These are phyloP conservation scores for Boletus sp. DNA, from an alignment of 768 basidiomycete species.

Conservation along the genomic window DNA sequence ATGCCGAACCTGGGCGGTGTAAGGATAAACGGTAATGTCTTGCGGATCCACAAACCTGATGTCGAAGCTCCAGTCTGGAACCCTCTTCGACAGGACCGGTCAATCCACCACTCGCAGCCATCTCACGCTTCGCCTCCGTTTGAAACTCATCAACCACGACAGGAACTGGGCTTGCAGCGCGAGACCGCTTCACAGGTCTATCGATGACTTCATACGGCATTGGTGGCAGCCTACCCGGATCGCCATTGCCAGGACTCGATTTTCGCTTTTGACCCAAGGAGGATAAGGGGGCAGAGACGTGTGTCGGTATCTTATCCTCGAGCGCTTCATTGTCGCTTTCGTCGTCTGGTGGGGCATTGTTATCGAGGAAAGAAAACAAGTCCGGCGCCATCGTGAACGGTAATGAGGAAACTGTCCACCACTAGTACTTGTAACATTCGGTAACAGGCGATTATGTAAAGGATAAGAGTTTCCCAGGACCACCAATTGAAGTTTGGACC, in stretches of 20 bases:
- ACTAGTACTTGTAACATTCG: not conserved
- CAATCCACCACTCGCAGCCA: slow-evolving; percentile 85
- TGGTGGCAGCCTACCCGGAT: slow-evolving; percentile 3
- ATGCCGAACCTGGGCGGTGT: slow-evolving; percentile 69
- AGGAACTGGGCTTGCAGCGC: slow-evolving; percentile 64
- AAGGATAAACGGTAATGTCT: not conserved
- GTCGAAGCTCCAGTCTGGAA: slow-evolving; percentile 70
- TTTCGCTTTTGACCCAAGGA: slow-evolving; percentile 26
- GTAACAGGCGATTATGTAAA: slow-evolving; percentile 7
- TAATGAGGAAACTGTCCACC: not conserved
- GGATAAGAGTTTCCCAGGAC: not conserved
- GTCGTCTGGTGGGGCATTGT: slow-evolving; percentile 18
- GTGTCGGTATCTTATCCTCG: not conserved
- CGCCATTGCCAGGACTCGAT: slow-evolving; percentile 8
- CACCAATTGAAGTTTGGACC: too few relatives aligned
- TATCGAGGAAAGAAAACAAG: slow-evolving; percentile 33
- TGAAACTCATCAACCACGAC: slow-evolving; percentile 92
- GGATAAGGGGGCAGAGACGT: not conserved
- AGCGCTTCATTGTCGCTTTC: slow-evolving; percentile 28
- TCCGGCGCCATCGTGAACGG: slow-evolving; percentile 24
- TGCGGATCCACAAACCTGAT: slow-evolving; percentile 52
- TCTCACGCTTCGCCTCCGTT: slow-evolving; percentile 89
- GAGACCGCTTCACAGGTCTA: slow-evolving; percentile 51
- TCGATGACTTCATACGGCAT: slow-evolving; percentile 31
- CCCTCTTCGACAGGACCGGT: slow-evolving; percentile 70